A percentile compares a stretch with the other conserved stretches of the same genome.
Evolutionary conservation across 1,284 basidiomycete genomes (phyloP).

Genomic region (Prillingera fragicola): DNA sequence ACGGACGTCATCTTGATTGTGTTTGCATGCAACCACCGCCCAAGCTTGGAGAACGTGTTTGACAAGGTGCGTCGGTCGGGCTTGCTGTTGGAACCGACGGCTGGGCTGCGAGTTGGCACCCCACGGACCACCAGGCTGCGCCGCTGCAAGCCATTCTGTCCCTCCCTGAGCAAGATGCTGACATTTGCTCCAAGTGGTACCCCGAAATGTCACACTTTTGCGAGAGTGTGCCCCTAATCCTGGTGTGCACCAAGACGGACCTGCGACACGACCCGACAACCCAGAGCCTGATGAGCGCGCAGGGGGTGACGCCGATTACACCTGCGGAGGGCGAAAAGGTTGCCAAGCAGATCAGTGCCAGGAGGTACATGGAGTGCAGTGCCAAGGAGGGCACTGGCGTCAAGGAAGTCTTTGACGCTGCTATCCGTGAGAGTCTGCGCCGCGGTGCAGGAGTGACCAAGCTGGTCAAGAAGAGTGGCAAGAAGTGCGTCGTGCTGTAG

Average conservation of each 20-base stretch:
- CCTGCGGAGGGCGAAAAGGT: conserved; percentile 71
- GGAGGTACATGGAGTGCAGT: conserved; percentile 83
- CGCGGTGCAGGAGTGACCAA: conserved; percentile 56
- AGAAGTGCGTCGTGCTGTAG: conserved; percentile 72
- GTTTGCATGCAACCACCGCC: conserved; percentile 95
- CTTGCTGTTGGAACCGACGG: not conserved
- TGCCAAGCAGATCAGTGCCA: conserved; percentile 88
- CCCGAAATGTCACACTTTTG: conserved; percentile 98
- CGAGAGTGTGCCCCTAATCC: conserved; percentile 82
- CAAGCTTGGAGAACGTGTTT: conserved; percentile 85
- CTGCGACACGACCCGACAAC: conserved; percentile 81
- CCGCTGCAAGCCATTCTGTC: no score
- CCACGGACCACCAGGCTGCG: no score
- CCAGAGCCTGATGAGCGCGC: conserved; percentile 83
- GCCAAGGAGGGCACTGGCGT: conserved; percentile 86
- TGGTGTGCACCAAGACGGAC: conserved; percentile 93
- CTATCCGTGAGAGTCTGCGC: conserved; percentile 79
- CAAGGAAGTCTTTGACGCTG: conserved; percentile 85
- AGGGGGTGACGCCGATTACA: conserved; percentile 79
- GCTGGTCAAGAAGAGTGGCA: conserved; percentile 60
- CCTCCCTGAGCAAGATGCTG: not conserved
- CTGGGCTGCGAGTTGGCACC: no score
- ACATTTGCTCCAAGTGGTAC: conserved; percentile 65
- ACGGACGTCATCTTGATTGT: conserved; percentile 95
- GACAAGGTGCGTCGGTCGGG: conserved; percentile 54